Evolutionary conservation across 169 alveolate species (phyloP).

Genomic region (Plasmodium reichenowi): DNA sequence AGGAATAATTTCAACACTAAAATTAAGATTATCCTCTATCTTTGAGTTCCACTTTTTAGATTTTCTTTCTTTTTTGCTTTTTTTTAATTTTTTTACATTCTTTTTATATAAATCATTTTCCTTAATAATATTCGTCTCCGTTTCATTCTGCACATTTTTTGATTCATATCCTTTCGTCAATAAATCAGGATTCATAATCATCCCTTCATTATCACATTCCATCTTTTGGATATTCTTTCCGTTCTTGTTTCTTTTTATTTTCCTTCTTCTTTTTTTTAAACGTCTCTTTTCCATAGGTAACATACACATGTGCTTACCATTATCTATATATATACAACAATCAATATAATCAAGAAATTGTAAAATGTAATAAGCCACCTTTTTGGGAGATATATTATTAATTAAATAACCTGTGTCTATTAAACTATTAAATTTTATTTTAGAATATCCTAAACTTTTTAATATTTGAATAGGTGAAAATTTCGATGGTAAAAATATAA

Average conservation of each 20-base stretch:
- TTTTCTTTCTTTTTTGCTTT: background rate
- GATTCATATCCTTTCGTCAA: background rate
- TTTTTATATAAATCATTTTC: background rate
- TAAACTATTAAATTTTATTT: conserved; percentile 53
- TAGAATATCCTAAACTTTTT: conserved; percentile 43
- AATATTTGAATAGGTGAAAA: conserved; percentile 56
- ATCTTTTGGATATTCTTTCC: background rate
- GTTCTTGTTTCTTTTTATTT: conserved; percentile 2
- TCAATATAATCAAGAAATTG: conserved; percentile 68
- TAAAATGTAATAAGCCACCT: conserved; percentile 72
- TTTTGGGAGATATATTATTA: conserved; percentile 70
- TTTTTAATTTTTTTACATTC: background rate
- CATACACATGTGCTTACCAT: conserved; percentile 78
- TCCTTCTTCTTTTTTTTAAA: background rate
- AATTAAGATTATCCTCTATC: conserved; percentile 79
- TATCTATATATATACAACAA: conserved; percentile 72
- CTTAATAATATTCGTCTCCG: background rate
- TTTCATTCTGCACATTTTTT: background rate
- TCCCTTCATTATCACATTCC: conserved; percentile 29
- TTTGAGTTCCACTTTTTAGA: conserved; percentile 42
- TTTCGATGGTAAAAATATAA: conserved; percentile 72
- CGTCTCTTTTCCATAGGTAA: conserved; percentile 47
- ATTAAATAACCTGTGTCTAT: conserved; percentile 72
- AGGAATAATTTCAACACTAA: conserved; percentile 83
- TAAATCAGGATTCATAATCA: conserved; percentile 42